Evolutionary conservation across 768 basidiomycete species (phyloP), one percentile per base, ranked within the genome.

Genomic region (Leucosporidium yakuticum): DNA sequence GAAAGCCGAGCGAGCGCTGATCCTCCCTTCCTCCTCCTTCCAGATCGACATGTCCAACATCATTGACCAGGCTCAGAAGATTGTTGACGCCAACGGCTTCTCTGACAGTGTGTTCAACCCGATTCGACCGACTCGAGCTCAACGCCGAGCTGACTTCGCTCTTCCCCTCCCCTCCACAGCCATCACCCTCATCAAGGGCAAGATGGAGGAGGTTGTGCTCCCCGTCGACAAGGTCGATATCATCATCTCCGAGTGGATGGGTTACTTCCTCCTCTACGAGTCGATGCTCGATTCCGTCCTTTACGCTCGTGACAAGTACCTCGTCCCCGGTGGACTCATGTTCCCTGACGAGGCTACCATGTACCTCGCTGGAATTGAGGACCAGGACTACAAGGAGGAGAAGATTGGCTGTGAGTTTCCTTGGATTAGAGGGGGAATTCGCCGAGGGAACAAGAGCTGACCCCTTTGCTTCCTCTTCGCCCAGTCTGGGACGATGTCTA

Each of bases 31-130:
- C n/a, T 36, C 11, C 4, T 32, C 23, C 8, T 11, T 53, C 2
- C 51, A 94, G 91, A 93, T 99, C 80, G 96, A 99, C 82, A 99
- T 99, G 96, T 96, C 93, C 66, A 99, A 99, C 81, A 99, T 99
- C 81, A 90, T 98, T 79, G 96, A 98, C 82, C 95, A 98, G 81
- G 96, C 96, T 4, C 86, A 88, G 82, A 95, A 91, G 80, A 99
- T 99, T 71, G 87, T 98, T 73, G 88, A 92, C 74, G 89, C 90
- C 21, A 99, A 99, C 74, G 94, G 94, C 59, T 97, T 97, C 83
- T 86, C 87, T 81, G 88, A 96, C 78, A 88, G 94, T 97, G 70
- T 73, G 91, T 82, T 25, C 51, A 57, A 4, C 44, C 39, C 51
- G 6, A 8, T 3, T 53, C 12, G 48, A 12, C 48, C 48, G 14